Base-by-base conservation (phyloP, 371 early-diverging fungal genomes). In the Lichtheimia ramosa region DNA sequence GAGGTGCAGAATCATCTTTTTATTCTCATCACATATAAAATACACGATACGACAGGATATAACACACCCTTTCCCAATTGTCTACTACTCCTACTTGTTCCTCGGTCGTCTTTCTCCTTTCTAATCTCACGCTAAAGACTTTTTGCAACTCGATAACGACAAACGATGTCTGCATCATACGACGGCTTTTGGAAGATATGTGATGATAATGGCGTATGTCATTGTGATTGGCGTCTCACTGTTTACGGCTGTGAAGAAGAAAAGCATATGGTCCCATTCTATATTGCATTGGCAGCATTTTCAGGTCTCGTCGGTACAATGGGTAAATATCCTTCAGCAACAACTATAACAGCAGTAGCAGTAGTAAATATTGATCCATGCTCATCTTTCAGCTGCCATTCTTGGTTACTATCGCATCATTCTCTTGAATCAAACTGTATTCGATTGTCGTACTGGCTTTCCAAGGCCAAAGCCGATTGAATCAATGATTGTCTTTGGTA, bases 141-240 rank as follows among this genome's bases (percentile, higher is more conserved):
- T 10, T 34, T 34, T 6, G 10, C 25, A 25, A 25, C 5, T 34
- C 34, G 34, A 34, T 34, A 4, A 34, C 34, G 34, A 10, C 34
- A 8, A 25, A 34, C 34, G 10, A 46, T 46, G 46, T 46, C 46
- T 18, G 46, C 46, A n/a, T 18, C 25, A 15, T 15, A 20, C 18
- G 25, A 25, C 14, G 14, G 20, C 15, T 61, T 65, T 58, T 68
- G 64, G 64, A 43, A 60, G 48, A 39, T 63, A 43, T 64, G 64
- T 24, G 64, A 68, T 23, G 56, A 43, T 14, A 51, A 58, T 16
- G 58, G 62, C 14, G 20, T 40, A 6, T 74, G 73, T 43, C 73
- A 77, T 56, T 77, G 78, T 48, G 74, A 74, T 57, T 74, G 70
- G 73, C 54, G 74, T 57, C 49, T 74, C n/a, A 69, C 65, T 18